Evolutionary conservation across 495 filamentous ascomycete species (phyloP).

Genomic region (Podospora pseudocomata): DNA sequence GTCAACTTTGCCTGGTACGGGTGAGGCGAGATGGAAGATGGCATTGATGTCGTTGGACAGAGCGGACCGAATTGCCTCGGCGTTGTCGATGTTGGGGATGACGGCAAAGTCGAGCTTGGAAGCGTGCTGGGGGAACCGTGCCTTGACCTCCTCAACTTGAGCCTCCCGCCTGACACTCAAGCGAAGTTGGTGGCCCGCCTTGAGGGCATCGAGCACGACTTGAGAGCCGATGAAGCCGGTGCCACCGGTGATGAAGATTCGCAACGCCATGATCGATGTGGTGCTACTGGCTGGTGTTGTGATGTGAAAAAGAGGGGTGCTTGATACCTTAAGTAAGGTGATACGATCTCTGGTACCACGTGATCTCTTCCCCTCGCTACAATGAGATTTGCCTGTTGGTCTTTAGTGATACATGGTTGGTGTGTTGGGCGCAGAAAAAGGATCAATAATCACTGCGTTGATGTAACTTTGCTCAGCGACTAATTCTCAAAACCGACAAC

Average conservation of each 20-base stretch:
- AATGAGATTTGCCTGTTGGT: not conserved
- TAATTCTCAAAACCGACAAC: conserved; percentile 26
- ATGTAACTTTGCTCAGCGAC: not conserved
- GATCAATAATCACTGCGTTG: not conserved
- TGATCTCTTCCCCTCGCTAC: not conserved
- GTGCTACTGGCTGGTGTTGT: not conserved
- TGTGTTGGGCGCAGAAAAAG: not conserved
- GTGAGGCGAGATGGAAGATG: conserved; percentile 21
- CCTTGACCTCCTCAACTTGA: conserved; percentile 15
- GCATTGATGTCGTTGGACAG: conserved; percentile 13
- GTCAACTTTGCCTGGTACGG: conserved; percentile 17
- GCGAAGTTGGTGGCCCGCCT: conserved; percentile 15
- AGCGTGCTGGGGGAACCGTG: conserved; percentile 2
- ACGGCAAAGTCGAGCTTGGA: conserved; percentile 16
- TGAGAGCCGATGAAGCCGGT: conserved; percentile 42
- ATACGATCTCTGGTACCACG: not conserved
- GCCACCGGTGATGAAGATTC: conserved; percentile 34
- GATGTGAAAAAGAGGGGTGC: too few species aligned
- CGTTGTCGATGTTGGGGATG: conserved; percentile 14
- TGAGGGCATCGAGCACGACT: conserved; percentile 17
- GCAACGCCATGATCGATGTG: conserved; percentile 5
- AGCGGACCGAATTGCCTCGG: conserved; percentile 9
- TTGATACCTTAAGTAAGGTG: too few species aligned
- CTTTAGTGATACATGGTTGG: not conserved
- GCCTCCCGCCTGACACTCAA: conserved; percentile 15